Conservation (phyloP, 768 basidiomycete genomes). For the Leccinum subgranulosum region DNA sequence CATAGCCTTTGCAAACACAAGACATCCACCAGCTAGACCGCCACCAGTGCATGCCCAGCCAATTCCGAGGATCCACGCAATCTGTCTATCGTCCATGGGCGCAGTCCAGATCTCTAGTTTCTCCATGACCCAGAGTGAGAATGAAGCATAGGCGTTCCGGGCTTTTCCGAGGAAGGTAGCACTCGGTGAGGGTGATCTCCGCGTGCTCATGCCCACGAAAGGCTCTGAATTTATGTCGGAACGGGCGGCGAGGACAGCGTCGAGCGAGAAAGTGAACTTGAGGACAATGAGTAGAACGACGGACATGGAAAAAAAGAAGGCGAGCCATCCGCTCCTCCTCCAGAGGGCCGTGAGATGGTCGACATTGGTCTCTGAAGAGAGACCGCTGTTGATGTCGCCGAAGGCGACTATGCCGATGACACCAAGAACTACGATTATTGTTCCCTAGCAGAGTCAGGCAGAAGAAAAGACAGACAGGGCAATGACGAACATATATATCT, state of each 20-base stretch:
- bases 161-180: constrained; percentile 33
- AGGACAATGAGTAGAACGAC: constrained; percentile 62
- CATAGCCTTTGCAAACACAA: constrained; percentile 73
- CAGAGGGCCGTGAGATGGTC: constrained; percentile 78
- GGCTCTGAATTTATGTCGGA: constrained; percentile 65
- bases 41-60: constrained; percentile 94
- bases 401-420: constrained; percentile 88
- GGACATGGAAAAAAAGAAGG: constrained; percentile 81
- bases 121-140: constrained; percentile 55
- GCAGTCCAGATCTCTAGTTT: constrained; percentile 73
- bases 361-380: constrained; percentile 70
- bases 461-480: background rate
- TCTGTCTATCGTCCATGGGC: constrained; percentile 75
- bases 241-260: constrained; percentile 67
- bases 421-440: constrained; percentile 75
- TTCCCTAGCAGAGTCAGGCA: constrained; percentile 50
- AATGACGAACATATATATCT: constrained; percentile 69
- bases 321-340: constrained; percentile 87
- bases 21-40: constrained; percentile 80
- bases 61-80: constrained; percentile 91
- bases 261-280: constrained; percentile 68
- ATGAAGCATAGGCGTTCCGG: constrained; percentile 39
- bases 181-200: constrained; percentile 16
- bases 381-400: constrained; percentile 79
- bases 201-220: constrained; percentile 39